phyloP scores from a whole-genome alignment of 2,329 filamentous ascomycete species.

The Ophiocordyceps sinensis region DNA sequence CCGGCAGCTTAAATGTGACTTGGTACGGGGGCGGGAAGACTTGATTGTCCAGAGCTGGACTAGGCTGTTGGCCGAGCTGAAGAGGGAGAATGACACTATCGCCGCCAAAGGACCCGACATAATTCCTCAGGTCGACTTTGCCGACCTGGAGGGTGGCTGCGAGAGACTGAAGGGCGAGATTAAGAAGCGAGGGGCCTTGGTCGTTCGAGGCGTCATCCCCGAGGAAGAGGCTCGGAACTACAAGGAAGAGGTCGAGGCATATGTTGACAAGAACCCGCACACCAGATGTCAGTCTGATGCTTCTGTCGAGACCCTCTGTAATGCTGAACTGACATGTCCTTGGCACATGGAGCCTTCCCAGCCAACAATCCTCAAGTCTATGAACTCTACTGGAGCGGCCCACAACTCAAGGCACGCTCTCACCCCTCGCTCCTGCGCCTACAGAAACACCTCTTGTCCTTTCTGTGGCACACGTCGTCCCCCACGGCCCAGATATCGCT shows the following conservation, averaged over 20 bases:
- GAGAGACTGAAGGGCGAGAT: constrained; percentile 30
- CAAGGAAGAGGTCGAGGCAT: constrained; percentile 50
- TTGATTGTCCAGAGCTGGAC: constrained; percentile 33
- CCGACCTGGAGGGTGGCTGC: constrained; percentile 25
- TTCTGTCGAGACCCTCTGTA: too few species aligned
- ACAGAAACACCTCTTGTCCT: constrained; percentile 46
- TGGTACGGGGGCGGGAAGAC: constrained; percentile 34
- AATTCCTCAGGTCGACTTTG: constrained; percentile 38
- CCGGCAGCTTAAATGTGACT: constrained; percentile 36
- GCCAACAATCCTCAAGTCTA: constrained; percentile 53
- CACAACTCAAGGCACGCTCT: constrained; percentile 52
- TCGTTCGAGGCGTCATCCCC: constrained; percentile 52
- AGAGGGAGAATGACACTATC: constrained; percentile 32
- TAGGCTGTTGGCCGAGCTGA: constrained; percentile 28
- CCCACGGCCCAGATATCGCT: constrained; percentile 31
- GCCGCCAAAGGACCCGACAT: constrained; percentile 28
- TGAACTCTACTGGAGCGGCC: constrained; percentile 60
- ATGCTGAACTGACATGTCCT: neutral
- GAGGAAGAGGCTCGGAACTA: constrained; percentile 47
- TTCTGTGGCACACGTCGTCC: constrained; percentile 43
- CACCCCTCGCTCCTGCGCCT: constrained; percentile 49
- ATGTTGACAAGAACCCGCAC: constrained; percentile 47
- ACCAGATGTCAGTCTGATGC: constrained; percentile 31
- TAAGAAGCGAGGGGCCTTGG: constrained; percentile 43
- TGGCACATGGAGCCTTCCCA: constrained; percentile 40